phyloP scores from a whole-genome alignment of 2,329 filamentous ascomycete genomes.

The Aspergillus tamarii region DNA sequence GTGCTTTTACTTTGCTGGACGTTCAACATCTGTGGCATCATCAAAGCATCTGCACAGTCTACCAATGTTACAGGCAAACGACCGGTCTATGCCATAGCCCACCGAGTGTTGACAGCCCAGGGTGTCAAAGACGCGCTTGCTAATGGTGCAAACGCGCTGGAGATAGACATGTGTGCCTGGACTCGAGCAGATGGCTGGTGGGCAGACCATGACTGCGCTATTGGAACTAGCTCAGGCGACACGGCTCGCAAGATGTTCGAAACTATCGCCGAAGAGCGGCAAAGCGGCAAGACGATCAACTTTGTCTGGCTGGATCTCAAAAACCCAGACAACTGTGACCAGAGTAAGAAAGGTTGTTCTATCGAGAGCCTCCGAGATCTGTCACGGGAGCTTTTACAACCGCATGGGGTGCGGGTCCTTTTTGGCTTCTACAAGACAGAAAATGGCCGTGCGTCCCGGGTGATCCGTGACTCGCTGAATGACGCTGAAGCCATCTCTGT shows the following conservation, averaged over 20 bases:
- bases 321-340: slow-evolving; percentile 17
- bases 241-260: no score
- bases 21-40: no score
- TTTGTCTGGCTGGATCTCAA: slow-evolving; percentile 21
- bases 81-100: slow-evolving; percentile 4
- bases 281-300: background rate
- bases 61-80: no score
- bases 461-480: no score
- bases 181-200: background rate
- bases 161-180: background rate
- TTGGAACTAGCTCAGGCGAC: no score
- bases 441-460: no score
- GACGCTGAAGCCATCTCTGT: no score
- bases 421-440: slow-evolving; percentile 19
- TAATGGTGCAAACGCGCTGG: background rate
- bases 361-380: slow-evolving; percentile 18
- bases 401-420: slow-evolving; percentile 16
- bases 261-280: no score
- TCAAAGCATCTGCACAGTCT: no score
- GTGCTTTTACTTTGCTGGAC: no score
- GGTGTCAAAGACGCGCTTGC: background rate
- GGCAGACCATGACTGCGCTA: no score
- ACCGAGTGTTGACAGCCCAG: background rate
- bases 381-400: slow-evolving; percentile 17
- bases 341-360: slow-evolving; percentile 6